These are phyloP conservation scores for Sclerospora graminicola DNA, from an alignment of 352 stramenopile genomes.

Conservation along the genomic window DNA sequence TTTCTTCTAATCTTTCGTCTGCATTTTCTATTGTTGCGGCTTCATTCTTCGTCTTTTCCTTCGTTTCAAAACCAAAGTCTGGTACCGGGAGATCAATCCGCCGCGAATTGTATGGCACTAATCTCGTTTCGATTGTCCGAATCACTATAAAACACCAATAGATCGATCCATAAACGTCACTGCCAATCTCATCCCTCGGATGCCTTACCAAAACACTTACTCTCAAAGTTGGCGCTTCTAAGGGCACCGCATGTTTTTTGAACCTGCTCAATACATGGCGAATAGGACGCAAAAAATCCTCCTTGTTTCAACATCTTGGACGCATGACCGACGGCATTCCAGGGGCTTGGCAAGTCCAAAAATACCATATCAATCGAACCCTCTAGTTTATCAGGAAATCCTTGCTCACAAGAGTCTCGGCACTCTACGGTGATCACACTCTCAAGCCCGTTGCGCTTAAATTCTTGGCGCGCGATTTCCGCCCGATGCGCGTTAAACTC, in stretches of 20 bases:
- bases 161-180: not conserved
- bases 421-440: constrained; percentile 90
- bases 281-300: constrained; percentile 93
- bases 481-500: constrained; percentile 96
- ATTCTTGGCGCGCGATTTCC: constrained; percentile 89
- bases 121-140: constrained; percentile 88
- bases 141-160: constrained; percentile 37
- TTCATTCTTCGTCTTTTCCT: constrained; percentile 11
- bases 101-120: constrained; percentile 76
- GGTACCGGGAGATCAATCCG: constrained; percentile 58
- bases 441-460: constrained; percentile 85
- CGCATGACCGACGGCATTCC: constrained; percentile 91
- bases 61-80: constrained; percentile 51
- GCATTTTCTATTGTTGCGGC: not conserved
- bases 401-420: constrained; percentile 92
- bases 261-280: constrained; percentile 98
- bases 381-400: constrained; percentile 51
- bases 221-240: constrained; percentile 69
- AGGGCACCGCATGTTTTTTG: constrained; percentile 83
- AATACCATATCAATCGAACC: constrained; percentile 92
- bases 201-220: constrained; percentile 20
- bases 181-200: too few species aligned
- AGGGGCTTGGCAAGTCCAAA: constrained; percentile 96
- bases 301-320: constrained; percentile 88
- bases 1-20: constrained; percentile 1